Percentiles rank a stretch among this genome's conserved stretches.
These are phyloP conservation scores for Aspergillus sp. DNA, from an alignment of 2,329 filamentous ascomycete genomes.

Conservation along the genomic window DNA sequence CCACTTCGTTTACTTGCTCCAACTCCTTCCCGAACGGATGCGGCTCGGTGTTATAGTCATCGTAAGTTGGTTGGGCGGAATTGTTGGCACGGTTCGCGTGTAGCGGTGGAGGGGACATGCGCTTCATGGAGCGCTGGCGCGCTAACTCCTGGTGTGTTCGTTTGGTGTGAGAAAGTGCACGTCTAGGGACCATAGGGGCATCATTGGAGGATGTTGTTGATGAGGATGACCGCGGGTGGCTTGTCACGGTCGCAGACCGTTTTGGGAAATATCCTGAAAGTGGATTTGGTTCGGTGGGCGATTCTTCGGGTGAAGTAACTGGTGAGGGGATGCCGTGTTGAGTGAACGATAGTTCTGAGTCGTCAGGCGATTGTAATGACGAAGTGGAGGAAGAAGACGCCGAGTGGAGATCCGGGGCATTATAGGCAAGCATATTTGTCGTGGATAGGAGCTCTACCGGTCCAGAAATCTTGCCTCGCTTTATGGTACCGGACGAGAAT, in stretches of 20 bases:
- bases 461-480: conserved; percentile 67
- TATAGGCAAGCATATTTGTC: conserved; percentile 95
- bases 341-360: conserved; percentile 59
- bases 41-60: conserved; percentile 37
- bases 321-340: conserved; percentile 54
- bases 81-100: conserved; percentile 36
- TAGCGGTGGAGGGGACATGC: conserved; percentile 44
- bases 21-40: conserved; percentile 89
- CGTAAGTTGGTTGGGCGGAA: conserved; percentile 32
- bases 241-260: conserved; percentile 64
- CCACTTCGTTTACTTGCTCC: conserved; percentile 87
- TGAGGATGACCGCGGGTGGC: conserved; percentile 51
- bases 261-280: conserved; percentile 65
- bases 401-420: conserved; percentile 75
- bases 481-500: conserved; percentile 46
- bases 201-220: conserved; percentile 47
- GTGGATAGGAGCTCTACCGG: conserved; percentile 87
- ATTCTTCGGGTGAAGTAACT: conserved; percentile 47
- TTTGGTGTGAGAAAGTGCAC: conserved; percentile 86
- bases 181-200: conserved; percentile 70
- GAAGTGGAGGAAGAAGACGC: conserved; percentile 51
- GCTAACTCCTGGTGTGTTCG: conserved; percentile 75
- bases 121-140: conserved; percentile 64
- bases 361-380: conserved; percentile 63
- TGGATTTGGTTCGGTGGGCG: conserved; percentile 55